These are phyloP conservation scores for Rhodotorula sp. DNA, from an alignment of 1,284 basidiomycete species.

Conservation along the genomic window DNA sequence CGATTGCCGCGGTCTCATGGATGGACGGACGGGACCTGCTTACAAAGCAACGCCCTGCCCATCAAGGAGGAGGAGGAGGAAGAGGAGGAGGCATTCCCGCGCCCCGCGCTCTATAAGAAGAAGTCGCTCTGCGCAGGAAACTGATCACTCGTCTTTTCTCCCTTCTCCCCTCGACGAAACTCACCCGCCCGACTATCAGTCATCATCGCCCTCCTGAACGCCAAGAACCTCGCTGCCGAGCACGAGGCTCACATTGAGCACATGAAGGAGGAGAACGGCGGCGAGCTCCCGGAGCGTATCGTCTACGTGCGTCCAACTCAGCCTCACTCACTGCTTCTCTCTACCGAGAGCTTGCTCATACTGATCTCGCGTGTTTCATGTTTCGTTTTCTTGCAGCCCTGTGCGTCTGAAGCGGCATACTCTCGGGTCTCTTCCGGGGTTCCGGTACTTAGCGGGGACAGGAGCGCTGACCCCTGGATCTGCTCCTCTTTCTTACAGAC, in stretches of 20 bases:
- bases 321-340: too few species aligned
- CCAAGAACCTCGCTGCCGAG: slow-evolving; percentile 52
- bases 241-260: slow-evolving; percentile 70
- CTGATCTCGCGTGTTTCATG: neutral
- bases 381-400: neutral
- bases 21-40: neutral
- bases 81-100: too few species aligned
- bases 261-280: slow-evolving; percentile 69
- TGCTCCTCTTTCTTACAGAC: slow-evolving; percentile 44
- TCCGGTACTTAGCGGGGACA: too few species aligned
- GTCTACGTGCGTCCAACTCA: slow-evolving; percentile 54
- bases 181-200: slow-evolving; percentile 7
- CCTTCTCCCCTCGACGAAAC: neutral
- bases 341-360: neutral
- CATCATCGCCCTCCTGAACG: slow-evolving; percentile 36
- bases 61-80: neutral
- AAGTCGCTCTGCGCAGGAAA: too few species aligned
- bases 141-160: neutral
- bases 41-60: neutral
- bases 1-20: neutral
- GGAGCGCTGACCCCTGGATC: neutral
- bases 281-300: slow-evolving; percentile 67
- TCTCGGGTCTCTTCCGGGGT: neutral
- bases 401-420: neutral
- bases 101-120: too few species aligned